A percentile compares a stretch with the other conserved stretches of the same genome.
Conservation (phyloP, 2,329 filamentous ascomycete genomes). For the Colletotrichum theobromicola region DNA sequence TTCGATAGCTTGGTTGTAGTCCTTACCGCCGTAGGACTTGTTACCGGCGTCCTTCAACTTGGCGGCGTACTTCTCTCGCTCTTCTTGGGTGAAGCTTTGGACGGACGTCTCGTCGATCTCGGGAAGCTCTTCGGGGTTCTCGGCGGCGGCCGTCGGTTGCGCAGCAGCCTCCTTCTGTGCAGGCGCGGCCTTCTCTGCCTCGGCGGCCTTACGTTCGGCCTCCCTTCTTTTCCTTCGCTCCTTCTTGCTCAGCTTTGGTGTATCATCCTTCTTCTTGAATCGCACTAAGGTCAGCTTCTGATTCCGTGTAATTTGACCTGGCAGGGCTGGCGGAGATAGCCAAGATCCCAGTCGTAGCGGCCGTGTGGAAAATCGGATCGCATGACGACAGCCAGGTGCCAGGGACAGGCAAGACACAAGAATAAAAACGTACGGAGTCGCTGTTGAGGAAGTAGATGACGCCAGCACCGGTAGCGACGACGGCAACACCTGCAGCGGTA, state of each 20-base stretch:
- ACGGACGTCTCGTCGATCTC: conserved; percentile 67
- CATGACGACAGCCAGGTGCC: not conserved
- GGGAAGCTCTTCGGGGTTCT: conserved; percentile 71
- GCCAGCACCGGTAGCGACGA: conserved; percentile 89
- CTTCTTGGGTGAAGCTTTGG: conserved; percentile 57
- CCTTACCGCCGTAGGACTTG: conserved; percentile 93
- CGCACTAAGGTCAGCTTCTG: conserved; percentile 4
- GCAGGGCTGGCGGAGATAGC: not conserved
- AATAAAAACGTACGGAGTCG: conserved; percentile 51
- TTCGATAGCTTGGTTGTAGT: conserved; percentile 91
- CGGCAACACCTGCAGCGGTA: conserved; percentile 91
- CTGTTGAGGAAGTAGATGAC: conserved; percentile 87
- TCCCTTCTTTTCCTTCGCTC: conserved; percentile 89
- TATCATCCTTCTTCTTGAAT: conserved; percentile 41
- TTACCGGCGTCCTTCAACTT: conserved; percentile 96
- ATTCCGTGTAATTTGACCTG: not conserved
- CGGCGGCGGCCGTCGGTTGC: conserved; percentile 55
- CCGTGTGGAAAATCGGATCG: not conserved
- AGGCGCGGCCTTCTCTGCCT: conserved; percentile 39
- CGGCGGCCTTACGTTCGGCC: conserved; percentile 64
- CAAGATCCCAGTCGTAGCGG: conserved; percentile 2
- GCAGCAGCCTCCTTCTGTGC: conserved; percentile 33
- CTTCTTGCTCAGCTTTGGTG: conserved; percentile 85
- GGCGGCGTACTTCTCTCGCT: conserved; percentile 84
- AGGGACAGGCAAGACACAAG: not conserved